These are phyloP conservation scores for Suhomyces sp. DNA, from an alignment of 805 yeast genomes.

Conservation along the genomic window DNA sequence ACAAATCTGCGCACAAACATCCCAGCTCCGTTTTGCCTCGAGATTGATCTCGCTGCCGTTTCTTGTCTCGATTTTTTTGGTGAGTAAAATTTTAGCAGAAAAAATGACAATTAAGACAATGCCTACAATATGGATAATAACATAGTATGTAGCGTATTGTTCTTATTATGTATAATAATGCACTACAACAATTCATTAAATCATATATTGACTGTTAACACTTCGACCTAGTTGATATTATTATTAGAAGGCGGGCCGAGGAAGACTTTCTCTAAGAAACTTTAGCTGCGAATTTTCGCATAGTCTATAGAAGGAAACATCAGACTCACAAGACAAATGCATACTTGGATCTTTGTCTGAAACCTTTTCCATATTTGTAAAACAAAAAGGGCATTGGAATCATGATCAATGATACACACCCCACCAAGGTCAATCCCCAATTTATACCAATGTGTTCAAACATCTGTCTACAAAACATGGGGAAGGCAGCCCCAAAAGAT, in stretches of 20 bases:
- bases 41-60: neutral
- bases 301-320: neutral
- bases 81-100: neutral
- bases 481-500: slow-evolving; percentile 58
- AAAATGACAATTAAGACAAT: neutral
- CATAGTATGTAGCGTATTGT: neutral
- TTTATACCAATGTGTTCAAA: slow-evolving; percentile 47
- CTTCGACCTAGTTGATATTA: neutral
- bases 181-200: neutral
- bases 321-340: slow-evolving; percentile 11
- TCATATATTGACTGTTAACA: neutral
- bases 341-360: slow-evolving; percentile 18
- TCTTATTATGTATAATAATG: neutral
- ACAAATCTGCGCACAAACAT: slow-evolving; percentile 1
- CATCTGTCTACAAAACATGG: slow-evolving; percentile 55
- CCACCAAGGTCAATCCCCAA: slow-evolving; percentile 57
- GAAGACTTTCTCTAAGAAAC: neutral
- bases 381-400: slow-evolving; percentile 58
- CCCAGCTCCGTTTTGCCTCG: neutral
- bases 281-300: neutral
- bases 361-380: slow-evolving; percentile 41
- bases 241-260: neutral
- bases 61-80: neutral
- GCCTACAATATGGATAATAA: no score
- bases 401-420: slow-evolving; percentile 48